A percentile compares a stretch with the other conserved stretches of the same genome.
Evolutionary conservation across 495 filamentous ascomycete species (phyloP).

Genomic region (Lepraria neglecta): DNA sequence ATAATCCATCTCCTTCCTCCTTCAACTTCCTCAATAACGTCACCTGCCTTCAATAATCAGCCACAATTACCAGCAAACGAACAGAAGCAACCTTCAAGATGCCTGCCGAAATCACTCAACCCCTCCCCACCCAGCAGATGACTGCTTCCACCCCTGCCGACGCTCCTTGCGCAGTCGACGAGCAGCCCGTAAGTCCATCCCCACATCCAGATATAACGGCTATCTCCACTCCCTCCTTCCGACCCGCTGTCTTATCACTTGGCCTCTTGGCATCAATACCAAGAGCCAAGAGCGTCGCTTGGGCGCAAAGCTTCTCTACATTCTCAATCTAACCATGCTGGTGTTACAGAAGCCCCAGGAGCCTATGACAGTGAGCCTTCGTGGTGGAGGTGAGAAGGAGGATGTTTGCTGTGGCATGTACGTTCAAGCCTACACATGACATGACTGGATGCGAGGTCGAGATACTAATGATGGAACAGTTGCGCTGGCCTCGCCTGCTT

Average conservation of each 20-base stretch:
- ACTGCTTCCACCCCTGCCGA: background rate
- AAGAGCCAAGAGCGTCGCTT: background rate
- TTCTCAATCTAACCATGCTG: background rate
- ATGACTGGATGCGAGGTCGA: background rate
- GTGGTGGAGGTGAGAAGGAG: slow-evolving; percentile 16
- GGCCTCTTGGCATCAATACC: slow-evolving; percentile 7
- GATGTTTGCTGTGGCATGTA: slow-evolving; percentile 17
- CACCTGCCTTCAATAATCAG: background rate
- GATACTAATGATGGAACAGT: background rate
- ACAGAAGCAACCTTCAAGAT: background rate
- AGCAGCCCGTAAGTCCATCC: slow-evolving; percentile 16
- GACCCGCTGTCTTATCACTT: slow-evolving; percentile 7
- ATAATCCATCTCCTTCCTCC: background rate
- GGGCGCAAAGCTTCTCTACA: background rate
- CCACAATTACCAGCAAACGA: background rate
- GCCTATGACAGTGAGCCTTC: slow-evolving; percentile 17
- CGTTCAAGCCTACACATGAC: background rate
- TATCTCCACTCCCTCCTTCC: background rate
- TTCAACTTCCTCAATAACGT: background rate
- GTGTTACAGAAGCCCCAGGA: slow-evolving; percentile 12
- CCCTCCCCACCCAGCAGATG: slow-evolving; percentile 15
- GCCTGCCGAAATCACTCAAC: slow-evolving; percentile 15
- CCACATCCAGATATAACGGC: background rate
- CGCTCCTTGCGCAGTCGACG: slow-evolving; percentile 2
- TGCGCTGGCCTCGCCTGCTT: slow-evolving; percentile 20